Evolutionary conservation across 1,284 basidiomycete species (phyloP).

Genomic region (Neonothopanus nambi): DNA sequence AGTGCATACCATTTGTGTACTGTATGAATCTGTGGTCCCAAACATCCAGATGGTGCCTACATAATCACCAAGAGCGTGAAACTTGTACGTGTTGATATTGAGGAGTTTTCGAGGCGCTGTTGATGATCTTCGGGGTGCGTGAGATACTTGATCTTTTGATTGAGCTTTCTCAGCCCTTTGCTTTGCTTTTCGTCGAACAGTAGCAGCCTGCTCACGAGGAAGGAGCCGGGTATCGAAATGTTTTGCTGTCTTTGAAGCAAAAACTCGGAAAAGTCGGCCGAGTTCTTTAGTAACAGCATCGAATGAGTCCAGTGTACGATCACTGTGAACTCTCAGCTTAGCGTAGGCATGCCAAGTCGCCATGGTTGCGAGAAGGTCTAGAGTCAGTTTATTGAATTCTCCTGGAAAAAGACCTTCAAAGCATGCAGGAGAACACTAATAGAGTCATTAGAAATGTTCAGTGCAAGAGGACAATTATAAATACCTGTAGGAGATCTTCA

Average conservation of each 20-base stretch:
- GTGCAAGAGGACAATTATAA: background rate
- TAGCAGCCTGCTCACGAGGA: background rate
- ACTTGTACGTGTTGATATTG: conserved; percentile 27
- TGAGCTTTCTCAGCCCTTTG: background rate
- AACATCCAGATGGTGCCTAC: background rate
- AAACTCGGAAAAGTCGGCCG: conserved; percentile 6
- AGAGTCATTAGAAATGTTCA: background rate
- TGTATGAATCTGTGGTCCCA: no score
- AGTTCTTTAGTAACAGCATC: conserved; percentile 6
- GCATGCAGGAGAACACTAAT: background rate
- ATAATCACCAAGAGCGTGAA: conserved; percentile 15
- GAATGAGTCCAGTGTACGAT: background rate
- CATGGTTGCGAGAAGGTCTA: conserved; percentile 1
- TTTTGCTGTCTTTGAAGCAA: conserved; percentile 4
- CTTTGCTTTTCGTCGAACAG: background rate
- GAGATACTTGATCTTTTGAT: background rate
- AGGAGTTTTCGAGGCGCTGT: conserved; percentile 20
- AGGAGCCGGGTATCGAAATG: conserved; percentile 9
- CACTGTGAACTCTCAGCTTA: conserved; percentile 25
- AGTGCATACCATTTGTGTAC: conserved; percentile 6
- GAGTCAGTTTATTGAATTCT: no score
- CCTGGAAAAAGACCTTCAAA: conserved; percentile 4
- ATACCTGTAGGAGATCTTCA: conserved; percentile 29
- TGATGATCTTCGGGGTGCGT: background rate
- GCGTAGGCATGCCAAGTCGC: conserved; percentile 17